A percentile compares a stretch with the other conserved stretches of the same genome.
phyloP scores from a whole-genome alignment of 257 asterid species.

The Capsicum chinense region DNA sequence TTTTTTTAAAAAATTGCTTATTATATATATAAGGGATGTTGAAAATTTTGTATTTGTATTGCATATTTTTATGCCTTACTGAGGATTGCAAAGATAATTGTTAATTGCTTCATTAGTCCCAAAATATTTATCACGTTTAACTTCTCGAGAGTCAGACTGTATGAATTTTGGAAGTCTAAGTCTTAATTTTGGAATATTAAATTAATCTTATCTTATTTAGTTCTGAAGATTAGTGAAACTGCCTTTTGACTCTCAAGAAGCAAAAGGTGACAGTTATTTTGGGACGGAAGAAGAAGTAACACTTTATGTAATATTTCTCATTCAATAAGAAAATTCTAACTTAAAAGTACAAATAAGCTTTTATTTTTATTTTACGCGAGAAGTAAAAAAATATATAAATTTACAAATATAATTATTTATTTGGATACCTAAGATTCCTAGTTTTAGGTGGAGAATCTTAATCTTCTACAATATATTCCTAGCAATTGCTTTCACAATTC shows the following conservation, averaged over 20 bases:
- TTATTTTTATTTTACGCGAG: background rate
- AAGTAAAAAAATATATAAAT: background rate
- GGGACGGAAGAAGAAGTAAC: background rate
- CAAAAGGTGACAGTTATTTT: background rate
- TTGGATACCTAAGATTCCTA: conserved; percentile 23
- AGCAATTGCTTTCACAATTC: background rate
- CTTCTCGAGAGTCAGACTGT: background rate
- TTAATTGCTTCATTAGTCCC: background rate
- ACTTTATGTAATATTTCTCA: background rate
- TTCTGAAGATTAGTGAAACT: background rate
- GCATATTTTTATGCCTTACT: background rate
- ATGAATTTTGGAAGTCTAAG: background rate
- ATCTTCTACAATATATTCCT: background rate
- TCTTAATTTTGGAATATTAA: background rate
- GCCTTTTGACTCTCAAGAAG: background rate
- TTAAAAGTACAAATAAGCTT: background rate
- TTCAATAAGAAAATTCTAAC: background rate
- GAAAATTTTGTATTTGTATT: background rate
- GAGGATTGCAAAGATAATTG: background rate
- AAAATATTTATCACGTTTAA: background rate
- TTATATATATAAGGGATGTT: too few relatives aligned
- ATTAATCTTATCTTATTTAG: background rate
- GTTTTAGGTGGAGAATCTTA: background rate
- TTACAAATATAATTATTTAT: background rate
- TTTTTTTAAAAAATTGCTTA: too few relatives aligned